Base-by-base conservation (phyloP, 169 alveolate species). In the Blepharisma undulans region DNA sequence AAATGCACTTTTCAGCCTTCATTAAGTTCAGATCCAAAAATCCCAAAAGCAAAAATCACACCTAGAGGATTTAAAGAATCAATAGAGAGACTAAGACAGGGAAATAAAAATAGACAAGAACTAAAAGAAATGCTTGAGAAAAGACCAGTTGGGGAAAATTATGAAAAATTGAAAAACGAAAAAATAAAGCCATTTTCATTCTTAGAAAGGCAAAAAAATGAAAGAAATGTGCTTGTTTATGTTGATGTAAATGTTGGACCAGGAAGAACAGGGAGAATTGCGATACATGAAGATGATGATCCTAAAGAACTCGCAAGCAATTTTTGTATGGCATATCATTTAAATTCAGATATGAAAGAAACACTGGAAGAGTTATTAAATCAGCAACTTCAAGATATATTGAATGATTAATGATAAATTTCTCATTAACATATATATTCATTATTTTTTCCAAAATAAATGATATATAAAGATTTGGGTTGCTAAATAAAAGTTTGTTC, bases 1-100 rank as follows among this genome's bases (percentile, higher is more conserved):
- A 34, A 92, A 34, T 92, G 94, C 76, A 92, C 94, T n/a, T 92
- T 92, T 33, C 59, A 84, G 8, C 94, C 94, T 36, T 14, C 22
- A 10, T 48, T 87, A 72, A 92, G 76, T 32, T 72, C 60, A 22
- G 77, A 59, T 36, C 32, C 60, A 61, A 21, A 30, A 21, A 19
- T 27, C 16, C 29, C 19, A 12, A 22, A 80, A 34, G 76, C 76
- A 22, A n/a, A 19, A 33, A 76, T 25, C 27, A 48, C 76, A 32
- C 91, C 92, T 21, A 80, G 78, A 88, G 94, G 87, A n/a, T 92
- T 72, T 76, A 92, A 92, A n/a, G 74, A 81, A 76, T 84, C 59
- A 32, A 90, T 92, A 4, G 91, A 61, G 18, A 92, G 90, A 72
- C 76, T 81, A 79, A 87, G 92, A 82, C 29, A 92, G 22, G 92